These are phyloP conservation scores for Aurinia saxatilis DNA, from an alignment of 345 rosid genomes.

Conservation along the genomic window DNA sequence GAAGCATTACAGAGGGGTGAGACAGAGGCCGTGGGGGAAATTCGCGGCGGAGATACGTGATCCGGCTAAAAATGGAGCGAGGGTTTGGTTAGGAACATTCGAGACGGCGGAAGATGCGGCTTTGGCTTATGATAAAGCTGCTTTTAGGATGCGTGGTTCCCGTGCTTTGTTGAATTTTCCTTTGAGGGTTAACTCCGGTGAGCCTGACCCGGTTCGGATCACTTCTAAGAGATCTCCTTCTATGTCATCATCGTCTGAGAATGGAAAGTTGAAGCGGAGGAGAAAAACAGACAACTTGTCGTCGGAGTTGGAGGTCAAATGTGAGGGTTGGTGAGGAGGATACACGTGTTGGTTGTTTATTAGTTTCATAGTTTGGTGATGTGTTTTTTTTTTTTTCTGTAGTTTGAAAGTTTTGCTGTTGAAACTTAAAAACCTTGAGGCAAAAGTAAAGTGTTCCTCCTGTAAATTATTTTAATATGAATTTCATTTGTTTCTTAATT, in stretches of 20 bases:
- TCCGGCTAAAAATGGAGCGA: slow-evolving; percentile 93
- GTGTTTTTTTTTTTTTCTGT: not conserved
- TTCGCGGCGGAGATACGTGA: slow-evolving; percentile 97
- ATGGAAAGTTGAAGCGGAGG: slow-evolving; percentile 50
- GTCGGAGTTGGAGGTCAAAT: slow-evolving; percentile 17
- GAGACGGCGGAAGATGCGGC: slow-evolving; percentile 99
- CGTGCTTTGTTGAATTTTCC: slow-evolving; percentile 89
- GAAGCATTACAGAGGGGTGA: slow-evolving; percentile 90
- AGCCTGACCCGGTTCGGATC: slow-evolving; percentile 87
- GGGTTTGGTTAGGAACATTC: slow-evolving; percentile 97
- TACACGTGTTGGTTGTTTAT: slow-evolving; percentile 28
- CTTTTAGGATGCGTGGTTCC: slow-evolving; percentile 93
- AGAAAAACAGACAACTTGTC: slow-evolving; percentile 32
- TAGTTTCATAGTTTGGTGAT: slow-evolving; percentile 18
- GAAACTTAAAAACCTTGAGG: not conserved
- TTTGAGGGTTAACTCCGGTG: slow-evolving; percentile 75
- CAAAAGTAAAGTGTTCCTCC: not conserved
- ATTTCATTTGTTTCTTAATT: not conserved
- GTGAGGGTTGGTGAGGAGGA: slow-evolving; percentile 23
- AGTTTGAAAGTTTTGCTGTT: not conserved
- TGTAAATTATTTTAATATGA: not conserved
- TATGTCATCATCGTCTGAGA: slow-evolving; percentile 37
- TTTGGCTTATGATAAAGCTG: slow-evolving; percentile 87
- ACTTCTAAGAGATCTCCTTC: slow-evolving; percentile 53
- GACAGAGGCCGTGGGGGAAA: slow-evolving; percentile 98